Evolutionary conservation across 2,329 filamentous ascomycete genomes (phyloP), one percentile per base, ranked within the genome.

Genomic region (Penicillium capsulatum): DNA sequence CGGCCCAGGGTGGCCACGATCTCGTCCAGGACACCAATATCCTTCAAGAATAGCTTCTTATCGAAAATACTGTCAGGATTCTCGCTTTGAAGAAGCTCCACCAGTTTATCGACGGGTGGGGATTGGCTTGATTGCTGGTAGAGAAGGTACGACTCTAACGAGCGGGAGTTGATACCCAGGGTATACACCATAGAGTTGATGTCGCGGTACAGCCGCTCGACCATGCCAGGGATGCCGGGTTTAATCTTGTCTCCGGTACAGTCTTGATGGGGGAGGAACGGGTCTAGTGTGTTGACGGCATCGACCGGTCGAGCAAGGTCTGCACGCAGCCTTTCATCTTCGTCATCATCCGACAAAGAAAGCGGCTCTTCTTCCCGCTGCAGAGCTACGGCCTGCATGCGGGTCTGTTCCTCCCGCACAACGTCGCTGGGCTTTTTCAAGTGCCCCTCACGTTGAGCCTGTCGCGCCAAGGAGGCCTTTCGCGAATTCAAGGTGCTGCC

Each of bases 131-230:
- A 49, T 42, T 66, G 52, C 45, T 72, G 67, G 40, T 69, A 67
- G 22, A 69, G 46, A 41, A 90, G 65, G 54, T 77, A 83, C 0
- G 73, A 69, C 14, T 72, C 65, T 29, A 83, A 55, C 6, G 75
- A 80, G 11, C 91, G 77, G 4, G 86, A 80, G 59, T 97, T 97
- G 34, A 96, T 76, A 7, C 91, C 91, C 28, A 97, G 70, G 0
- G 86, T 91, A 55, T 96, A 88, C 30, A 98, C 82, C 92, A 97
- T 98, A 9, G 86, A 86, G 63, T 73, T 74, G 47, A 73, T 71
- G 42, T 74, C 71, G 9, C 70, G 67, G 45, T 72, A 74, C 2
- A 74, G 53, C 35, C 65, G 60, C 52, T 74, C 71, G 31, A 74
- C 70, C 49, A 73, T 70, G 6, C 70, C 70, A 1, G 70, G 67